Percentiles rank a stretch among this genome's conserved stretches.
These are phyloP conservation scores for Penicillium sp. DNA, from an alignment of 2,329 filamentous ascomycete genomes.

Conservation along the genomic window DNA sequence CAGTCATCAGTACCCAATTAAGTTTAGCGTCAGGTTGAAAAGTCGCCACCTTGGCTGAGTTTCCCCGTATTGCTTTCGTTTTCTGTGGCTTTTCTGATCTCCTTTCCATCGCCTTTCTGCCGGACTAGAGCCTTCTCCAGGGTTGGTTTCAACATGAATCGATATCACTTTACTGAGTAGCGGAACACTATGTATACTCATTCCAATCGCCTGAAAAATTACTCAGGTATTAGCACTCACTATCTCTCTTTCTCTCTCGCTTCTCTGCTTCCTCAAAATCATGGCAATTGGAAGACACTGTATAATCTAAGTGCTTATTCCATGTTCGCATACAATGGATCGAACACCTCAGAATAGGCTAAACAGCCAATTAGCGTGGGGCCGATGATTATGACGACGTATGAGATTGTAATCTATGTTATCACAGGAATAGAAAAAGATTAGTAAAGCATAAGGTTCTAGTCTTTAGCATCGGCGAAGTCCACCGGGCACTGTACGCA, in stretches of 20 bases:
- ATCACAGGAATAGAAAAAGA: neutral
- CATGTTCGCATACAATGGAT: neutral
- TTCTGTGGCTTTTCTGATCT: neutral
- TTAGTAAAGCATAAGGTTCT: neutral
- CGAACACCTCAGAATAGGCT: neutral
- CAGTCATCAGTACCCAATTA: too few species aligned
- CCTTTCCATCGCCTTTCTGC: neutral
- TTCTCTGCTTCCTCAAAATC: neutral
- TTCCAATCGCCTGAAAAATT: too few species aligned
- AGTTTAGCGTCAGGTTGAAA: neutral
- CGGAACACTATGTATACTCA: too few species aligned
- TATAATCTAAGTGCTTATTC: neutral
- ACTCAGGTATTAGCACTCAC: neutral
- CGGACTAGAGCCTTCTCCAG: neutral
- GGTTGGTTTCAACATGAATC: neutral
- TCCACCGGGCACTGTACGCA: constrained; percentile 3
- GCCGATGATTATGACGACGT: neutral
- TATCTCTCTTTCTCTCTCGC: neutral
- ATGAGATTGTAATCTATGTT: neutral
- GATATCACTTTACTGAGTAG: too few species aligned
- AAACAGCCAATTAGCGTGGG: neutral
- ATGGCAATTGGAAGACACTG: neutral
- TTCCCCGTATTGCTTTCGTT: neutral
- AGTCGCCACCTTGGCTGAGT: neutral
- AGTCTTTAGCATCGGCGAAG: neutral